Evolutionary conservation across 805 yeast species (phyloP).

Genomic region (Sugiyamaella chiloensis): DNA sequence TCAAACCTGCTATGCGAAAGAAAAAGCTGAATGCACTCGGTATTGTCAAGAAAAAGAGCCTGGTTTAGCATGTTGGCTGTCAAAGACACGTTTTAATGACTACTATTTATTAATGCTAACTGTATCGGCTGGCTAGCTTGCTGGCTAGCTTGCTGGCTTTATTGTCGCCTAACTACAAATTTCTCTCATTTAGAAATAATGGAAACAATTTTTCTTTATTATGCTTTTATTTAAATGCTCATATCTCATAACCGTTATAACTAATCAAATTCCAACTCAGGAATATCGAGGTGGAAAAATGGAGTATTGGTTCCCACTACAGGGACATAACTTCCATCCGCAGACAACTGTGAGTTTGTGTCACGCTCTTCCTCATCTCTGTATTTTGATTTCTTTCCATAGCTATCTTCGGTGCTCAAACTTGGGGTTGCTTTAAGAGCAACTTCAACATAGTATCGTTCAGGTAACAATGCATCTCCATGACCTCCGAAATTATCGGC

Average conservation of each 20-base stretch:
- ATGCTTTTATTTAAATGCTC: too few relatives aligned
- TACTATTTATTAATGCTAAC: conserved; percentile 2
- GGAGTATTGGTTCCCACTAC: conserved; percentile 65
- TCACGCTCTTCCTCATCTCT: conserved; percentile 23
- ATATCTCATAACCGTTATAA: too few relatives aligned
- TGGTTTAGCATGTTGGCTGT: neutral
- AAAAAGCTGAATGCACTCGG: conserved; percentile 16
- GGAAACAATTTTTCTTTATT: too few relatives aligned
- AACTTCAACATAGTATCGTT: conserved; percentile 20
- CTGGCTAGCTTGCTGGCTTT: too few relatives aligned
- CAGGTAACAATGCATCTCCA: conserved; percentile 34
- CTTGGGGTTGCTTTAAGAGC: conserved; percentile 19
- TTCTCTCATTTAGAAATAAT: too few relatives aligned
- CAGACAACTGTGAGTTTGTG: conserved; percentile 13
- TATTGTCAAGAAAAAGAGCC: conserved; percentile 17
- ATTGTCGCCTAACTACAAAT: too few relatives aligned
- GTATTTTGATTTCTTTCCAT: conserved; percentile 14
- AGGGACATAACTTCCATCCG: conserved; percentile 47
- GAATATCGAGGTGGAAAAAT: conserved; percentile 76
- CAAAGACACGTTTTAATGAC: too few relatives aligned
- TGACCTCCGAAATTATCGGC: conserved; percentile 74
- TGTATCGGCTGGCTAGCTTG: too few relatives aligned
- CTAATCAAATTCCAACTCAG: conserved; percentile 36
- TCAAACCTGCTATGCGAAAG: neutral
- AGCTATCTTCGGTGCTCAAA: conserved; percentile 7